These are phyloP conservation scores for Arthrobotrys pseudoclavata DNA, from an alignment of 2,329 filamentous ascomycete genomes.

Conservation along the genomic window DNA sequence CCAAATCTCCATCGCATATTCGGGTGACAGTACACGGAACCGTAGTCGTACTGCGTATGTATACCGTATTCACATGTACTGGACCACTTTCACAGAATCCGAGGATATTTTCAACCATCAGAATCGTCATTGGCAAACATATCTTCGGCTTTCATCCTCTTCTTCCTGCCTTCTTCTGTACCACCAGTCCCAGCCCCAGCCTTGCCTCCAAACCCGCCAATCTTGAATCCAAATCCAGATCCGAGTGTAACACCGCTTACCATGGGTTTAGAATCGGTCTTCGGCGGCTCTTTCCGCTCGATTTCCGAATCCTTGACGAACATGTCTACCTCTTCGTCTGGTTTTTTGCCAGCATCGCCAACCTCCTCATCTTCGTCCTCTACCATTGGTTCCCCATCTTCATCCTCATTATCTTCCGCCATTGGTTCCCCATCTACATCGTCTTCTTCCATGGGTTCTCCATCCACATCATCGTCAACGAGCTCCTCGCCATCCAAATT, in stretches of 20 bases:
- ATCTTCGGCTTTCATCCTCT: slow-evolving; percentile 81
- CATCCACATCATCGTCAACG: slow-evolving; percentile 62
- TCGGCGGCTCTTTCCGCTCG: slow-evolving; percentile 62
- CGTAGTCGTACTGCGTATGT: not conserved
- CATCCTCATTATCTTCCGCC: slow-evolving; percentile 64
- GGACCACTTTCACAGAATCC: not conserved
- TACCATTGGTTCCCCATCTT: slow-evolving; percentile 68
- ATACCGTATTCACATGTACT: slow-evolving; percentile 11
- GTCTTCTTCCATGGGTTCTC: slow-evolving; percentile 63
- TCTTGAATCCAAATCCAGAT: slow-evolving; percentile 63
- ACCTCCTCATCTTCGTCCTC: slow-evolving; percentile 68
- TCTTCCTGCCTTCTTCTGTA: slow-evolving; percentile 68
- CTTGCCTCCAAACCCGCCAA: slow-evolving; percentile 56
- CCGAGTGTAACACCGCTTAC: slow-evolving; percentile 59
- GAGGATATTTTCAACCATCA: slow-evolving; percentile 28
- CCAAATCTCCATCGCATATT: slow-evolving; percentile 31
- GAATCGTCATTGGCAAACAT: slow-evolving; percentile 85
- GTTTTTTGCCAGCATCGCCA: slow-evolving; percentile 68
- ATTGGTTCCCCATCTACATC: slow-evolving; percentile 65
- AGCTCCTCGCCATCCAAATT: slow-evolving; percentile 63
- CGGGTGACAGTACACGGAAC: slow-evolving; percentile 6
- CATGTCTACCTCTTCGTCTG: slow-evolving; percentile 66
- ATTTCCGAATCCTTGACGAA: slow-evolving; percentile 63
- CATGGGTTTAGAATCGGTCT: slow-evolving; percentile 56
- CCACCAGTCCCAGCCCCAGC: slow-evolving; percentile 63